Conservation (phyloP, 352 stramenopile genomes). For the Discostella stelligera region DNA sequence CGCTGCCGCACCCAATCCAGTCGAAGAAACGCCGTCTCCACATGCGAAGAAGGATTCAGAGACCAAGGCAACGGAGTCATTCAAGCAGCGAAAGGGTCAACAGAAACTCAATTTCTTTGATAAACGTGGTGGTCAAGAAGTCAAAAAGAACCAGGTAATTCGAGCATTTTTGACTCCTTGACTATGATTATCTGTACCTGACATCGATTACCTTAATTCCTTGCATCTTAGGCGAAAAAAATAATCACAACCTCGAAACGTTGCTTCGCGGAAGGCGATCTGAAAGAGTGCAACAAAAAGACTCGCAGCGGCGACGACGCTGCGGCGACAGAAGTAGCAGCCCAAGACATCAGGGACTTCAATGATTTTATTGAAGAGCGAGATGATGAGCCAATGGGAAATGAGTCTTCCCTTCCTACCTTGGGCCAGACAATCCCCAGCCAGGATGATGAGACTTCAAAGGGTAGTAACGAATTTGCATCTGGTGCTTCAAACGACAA, state of each 20-base stretch:
- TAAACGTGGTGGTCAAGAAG: slow-evolving; percentile 5
- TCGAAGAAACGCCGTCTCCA: slow-evolving; percentile 39
- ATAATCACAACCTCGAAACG: slow-evolving; percentile 8
- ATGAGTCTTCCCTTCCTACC: slow-evolving; percentile 19
- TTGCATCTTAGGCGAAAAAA: slow-evolving; percentile 6
- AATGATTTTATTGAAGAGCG: slow-evolving; percentile 10
- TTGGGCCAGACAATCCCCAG: slow-evolving; percentile 40
- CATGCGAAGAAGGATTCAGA: slow-evolving; percentile 5
- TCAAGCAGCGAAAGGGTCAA: slow-evolving; percentile 32
- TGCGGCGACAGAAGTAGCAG: background rate
- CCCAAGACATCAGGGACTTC: background rate
- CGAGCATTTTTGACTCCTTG: background rate
- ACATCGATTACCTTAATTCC: background rate
- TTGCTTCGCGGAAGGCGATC: background rate
- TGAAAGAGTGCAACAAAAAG: slow-evolving; percentile 10
- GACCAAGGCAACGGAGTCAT: slow-evolving; percentile 6
- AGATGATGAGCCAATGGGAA: slow-evolving; percentile 7
- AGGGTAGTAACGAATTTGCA: background rate
- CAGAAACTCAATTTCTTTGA: slow-evolving; percentile 46
- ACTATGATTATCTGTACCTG: background rate
- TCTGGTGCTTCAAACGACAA: background rate
- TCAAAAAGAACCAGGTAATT: background rate
- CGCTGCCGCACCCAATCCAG: background rate
- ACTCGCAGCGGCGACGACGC: background rate
- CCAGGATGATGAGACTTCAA: slow-evolving; percentile 17